Conservation (phyloP, 2,329 filamentous ascomycete species). For the Epichloe hybrida region DNA sequence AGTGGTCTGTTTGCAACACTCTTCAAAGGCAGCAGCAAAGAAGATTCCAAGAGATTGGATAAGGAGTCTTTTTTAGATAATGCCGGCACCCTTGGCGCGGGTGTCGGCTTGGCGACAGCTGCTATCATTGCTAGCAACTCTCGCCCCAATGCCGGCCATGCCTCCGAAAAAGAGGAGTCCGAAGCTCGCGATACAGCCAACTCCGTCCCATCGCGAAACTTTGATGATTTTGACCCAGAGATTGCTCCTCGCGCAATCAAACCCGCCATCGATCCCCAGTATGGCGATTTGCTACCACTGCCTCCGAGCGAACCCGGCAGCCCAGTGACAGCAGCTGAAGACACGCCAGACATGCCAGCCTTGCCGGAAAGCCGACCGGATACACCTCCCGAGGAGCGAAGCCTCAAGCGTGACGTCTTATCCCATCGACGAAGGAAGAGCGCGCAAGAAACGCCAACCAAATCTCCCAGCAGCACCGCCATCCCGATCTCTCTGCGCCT, state of each 20-base stretch:
- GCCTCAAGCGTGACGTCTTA: conserved; percentile 24
- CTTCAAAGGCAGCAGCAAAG: conserved; percentile 28
- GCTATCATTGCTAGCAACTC: conserved; percentile 25
- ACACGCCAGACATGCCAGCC: conserved; percentile 38
- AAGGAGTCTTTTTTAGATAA: conserved; percentile 55
- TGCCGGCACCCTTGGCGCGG: conserved; percentile 56
- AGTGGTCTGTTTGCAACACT: conserved; percentile 35
- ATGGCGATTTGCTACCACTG: conserved; percentile 50
- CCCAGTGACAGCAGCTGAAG: conserved; percentile 23
- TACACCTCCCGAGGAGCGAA: conserved; percentile 37
- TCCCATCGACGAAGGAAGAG: conserved; percentile 36
- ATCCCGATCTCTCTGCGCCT: conserved; percentile 44
- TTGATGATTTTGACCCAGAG: conserved; percentile 39
- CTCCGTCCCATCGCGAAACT: conserved; percentile 10
- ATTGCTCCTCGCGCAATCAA: conserved; percentile 45
- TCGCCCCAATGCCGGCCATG: conserved; percentile 33
- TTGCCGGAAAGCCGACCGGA: conserved; percentile 48
- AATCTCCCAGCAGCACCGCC: conserved; percentile 43
- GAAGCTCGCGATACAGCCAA: conserved; percentile 13
- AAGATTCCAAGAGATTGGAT: conserved; percentile 6
- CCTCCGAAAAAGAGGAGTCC: conserved; percentile 27
- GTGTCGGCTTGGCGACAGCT: conserved; percentile 48
- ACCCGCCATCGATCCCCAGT: conserved; percentile 52
- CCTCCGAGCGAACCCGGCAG: conserved; percentile 46
- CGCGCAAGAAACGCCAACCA: conserved; percentile 30